phyloP scores from a whole-genome alignment of 495 filamentous ascomycete species.

The Tuber umbilicatum region DNA sequence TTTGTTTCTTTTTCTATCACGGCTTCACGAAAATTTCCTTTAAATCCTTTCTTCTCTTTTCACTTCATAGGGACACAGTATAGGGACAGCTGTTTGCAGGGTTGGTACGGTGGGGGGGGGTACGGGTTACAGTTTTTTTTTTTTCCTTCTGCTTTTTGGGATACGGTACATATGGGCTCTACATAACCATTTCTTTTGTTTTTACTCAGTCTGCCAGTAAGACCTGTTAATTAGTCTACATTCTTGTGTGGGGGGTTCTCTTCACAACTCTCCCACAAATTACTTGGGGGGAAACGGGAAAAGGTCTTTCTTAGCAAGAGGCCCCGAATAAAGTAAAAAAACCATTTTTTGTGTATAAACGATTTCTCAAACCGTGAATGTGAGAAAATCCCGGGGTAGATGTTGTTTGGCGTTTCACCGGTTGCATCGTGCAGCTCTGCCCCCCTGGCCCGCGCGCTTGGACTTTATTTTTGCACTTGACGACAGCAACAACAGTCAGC shows the following conservation, averaged over 20 bases:
- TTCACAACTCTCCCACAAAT: not conserved
- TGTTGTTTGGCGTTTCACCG: not conserved
- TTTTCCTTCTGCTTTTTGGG: slow-evolving; percentile 8
- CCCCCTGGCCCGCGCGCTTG: not conserved
- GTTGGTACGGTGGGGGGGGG: slow-evolving; percentile 28
- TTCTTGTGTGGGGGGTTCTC: not conserved
- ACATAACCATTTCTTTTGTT: slow-evolving; percentile 20
- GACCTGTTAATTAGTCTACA: slow-evolving; percentile 2
- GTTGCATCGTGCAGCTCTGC: not conserved
- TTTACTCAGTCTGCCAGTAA: not conserved
- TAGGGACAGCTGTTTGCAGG: slow-evolving; percentile 25
- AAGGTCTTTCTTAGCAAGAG: not conserved
- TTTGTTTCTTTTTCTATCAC: slow-evolving; percentile 8
- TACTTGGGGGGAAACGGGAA: not conserved
- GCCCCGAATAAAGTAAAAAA: not conserved
- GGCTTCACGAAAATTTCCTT: slow-evolving; percentile 10
- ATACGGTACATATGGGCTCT: slow-evolving; percentile 21
- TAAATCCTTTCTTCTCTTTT: slow-evolving; percentile 17
- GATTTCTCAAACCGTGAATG: not conserved
- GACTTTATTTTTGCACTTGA: not conserved
- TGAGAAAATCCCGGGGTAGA: not conserved
- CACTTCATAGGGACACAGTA: slow-evolving; percentile 25
- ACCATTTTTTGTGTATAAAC: not conserved
- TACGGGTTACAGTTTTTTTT: slow-evolving; percentile 8
- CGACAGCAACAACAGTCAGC: not conserved